These are phyloP conservation scores for Aureobasidium sp. DNA, from an alignment of 2,329 filamentous ascomycete genomes.

Conservation along the genomic window DNA sequence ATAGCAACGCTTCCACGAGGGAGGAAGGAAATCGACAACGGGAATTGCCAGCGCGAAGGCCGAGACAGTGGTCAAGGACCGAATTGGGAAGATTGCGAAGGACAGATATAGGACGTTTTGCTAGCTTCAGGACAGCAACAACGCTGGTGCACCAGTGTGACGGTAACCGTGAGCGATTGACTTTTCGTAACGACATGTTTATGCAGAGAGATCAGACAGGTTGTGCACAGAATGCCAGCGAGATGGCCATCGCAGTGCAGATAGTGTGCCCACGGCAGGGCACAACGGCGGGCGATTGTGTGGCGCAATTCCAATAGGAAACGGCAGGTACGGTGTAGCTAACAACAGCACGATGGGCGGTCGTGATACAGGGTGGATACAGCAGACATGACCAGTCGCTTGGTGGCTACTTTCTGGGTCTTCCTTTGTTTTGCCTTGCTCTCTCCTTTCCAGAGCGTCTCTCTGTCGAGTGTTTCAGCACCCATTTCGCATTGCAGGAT, in stretches of 20 bases:
- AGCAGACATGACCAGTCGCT: background rate
- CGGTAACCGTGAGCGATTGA: background rate
- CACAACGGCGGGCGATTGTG: constrained; percentile 10
- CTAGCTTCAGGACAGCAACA: background rate
- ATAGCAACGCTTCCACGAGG: constrained; percentile 13
- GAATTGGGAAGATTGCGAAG: background rate
- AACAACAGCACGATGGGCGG: background rate
- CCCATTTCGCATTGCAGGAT: background rate
- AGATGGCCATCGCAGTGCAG: background rate
- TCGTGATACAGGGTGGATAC: constrained; percentile 2
- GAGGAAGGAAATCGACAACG: background rate
- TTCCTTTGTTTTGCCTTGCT: background rate
- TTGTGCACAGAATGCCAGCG: background rate
- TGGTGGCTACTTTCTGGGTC: background rate
- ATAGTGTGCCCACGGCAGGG: background rate
- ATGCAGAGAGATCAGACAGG: background rate
- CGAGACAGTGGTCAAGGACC: background rate
- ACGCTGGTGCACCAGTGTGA: constrained; percentile 5
- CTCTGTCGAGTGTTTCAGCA: constrained; percentile 2
- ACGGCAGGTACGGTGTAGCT: constrained; percentile 1
- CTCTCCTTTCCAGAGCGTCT: background rate
- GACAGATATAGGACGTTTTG: constrained; percentile 8
- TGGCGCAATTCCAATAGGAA: constrained; percentile 11
- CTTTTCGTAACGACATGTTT: background rate
- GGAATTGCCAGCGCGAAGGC: background rate